These are phyloP conservation scores for Backusella morwellensis DNA, from an alignment of 192 early-diverging fungal genomes.

Conservation along the genomic window DNA sequence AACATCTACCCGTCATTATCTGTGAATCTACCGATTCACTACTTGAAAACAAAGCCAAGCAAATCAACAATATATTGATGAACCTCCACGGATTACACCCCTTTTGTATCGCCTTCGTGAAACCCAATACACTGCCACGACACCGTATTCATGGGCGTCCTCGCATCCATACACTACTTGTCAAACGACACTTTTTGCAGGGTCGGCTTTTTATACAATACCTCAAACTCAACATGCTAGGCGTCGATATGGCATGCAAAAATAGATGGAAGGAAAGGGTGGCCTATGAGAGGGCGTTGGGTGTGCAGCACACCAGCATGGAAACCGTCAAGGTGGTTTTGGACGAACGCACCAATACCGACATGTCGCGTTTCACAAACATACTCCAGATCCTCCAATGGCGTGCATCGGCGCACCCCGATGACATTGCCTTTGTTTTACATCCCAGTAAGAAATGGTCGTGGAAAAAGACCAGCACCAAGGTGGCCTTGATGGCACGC, in stretches of 20 bases:
- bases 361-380: constrained; percentile 53
- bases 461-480: constrained; percentile 63
- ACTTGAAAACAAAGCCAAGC: constrained; percentile 51
- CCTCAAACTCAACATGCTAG: constrained; percentile 46
- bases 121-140: constrained; percentile 60
- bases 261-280: too few relatives aligned
- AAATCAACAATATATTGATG: constrained; percentile 50
- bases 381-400: constrained; percentile 68
- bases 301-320: constrained; percentile 61
- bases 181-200: constrained; percentile 58
- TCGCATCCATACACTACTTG: constrained; percentile 59
- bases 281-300: not conserved
- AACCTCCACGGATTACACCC: constrained; percentile 56
- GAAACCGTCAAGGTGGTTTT: constrained; percentile 55
- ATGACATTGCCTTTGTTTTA: constrained; percentile 65
- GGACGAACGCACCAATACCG: constrained; percentile 66
- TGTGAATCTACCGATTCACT: constrained; percentile 56
- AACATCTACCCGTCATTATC: constrained; percentile 69
- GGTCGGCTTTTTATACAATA: constrained; percentile 52
- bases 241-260: constrained; percentile 36
- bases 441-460: constrained; percentile 45
- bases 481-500: constrained; percentile 61
- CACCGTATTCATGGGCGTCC: constrained; percentile 64
- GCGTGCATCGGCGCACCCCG: constrained; percentile 54
- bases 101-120: constrained; percentile 58